Evolutionary conservation across 2,329 filamentous ascomycete genomes (phyloP).

Genomic region (Gnomoniopsis sp.): DNA sequence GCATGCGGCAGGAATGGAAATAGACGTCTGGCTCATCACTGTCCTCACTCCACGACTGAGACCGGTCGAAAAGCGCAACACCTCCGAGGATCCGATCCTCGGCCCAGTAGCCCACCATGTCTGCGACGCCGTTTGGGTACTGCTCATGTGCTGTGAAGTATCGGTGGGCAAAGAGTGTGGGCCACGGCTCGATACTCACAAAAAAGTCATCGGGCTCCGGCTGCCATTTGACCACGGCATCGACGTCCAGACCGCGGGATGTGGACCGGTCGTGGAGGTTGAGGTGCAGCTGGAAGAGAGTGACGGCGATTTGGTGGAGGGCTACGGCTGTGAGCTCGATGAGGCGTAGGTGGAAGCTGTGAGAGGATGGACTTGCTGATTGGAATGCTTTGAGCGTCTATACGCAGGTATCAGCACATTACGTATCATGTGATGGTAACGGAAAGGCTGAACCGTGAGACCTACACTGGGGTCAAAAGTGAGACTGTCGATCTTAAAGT

Average conservation of each 20-base stretch:
- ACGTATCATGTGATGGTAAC: neutral
- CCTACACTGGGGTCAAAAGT: neutral
- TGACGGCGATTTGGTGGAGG: slow-evolving; percentile 17
- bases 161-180: slow-evolving; percentile 10
- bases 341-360: slow-evolving; percentile 14
- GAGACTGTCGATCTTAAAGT: slow-evolving; percentile 6
- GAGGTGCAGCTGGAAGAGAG: slow-evolving; percentile 10
- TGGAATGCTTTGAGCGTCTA: slow-evolving; percentile 15
- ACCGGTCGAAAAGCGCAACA: slow-evolving; percentile 19
- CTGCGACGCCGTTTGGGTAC: slow-evolving; percentile 19
- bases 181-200: neutral
- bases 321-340: slow-evolving; percentile 16
- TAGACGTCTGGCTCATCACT: neutral
- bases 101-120: slow-evolving; percentile 22
- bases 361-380: neutral
- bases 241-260: neutral
- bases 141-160: slow-evolving; percentile 11
- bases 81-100: slow-evolving; percentile 21
- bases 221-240: slow-evolving; percentile 11
- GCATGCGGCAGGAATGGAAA: neutral
- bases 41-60: neutral
- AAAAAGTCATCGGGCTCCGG: neutral
- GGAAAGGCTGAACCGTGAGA: neutral
- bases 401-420: neutral
- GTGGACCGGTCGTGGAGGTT: slow-evolving; percentile 1